Evolutionary conservation across 495 filamentous ascomycete genomes (phyloP).

Genomic region (Cladorrhinum samala): DNA sequence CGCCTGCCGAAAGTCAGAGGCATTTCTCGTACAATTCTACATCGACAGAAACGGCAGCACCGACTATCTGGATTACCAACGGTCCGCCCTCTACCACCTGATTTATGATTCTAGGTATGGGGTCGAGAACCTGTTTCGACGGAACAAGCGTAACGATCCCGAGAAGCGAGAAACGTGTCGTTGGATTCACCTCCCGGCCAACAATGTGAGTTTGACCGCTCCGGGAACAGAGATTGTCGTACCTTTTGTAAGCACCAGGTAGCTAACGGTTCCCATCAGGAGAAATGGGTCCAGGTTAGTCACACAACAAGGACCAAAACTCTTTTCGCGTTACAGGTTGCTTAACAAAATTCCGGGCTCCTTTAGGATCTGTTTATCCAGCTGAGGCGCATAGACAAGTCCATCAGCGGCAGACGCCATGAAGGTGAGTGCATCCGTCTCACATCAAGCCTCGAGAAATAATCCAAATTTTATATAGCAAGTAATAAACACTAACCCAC

Average conservation of each 20-base stretch:
- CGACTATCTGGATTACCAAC: background rate
- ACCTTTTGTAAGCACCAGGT: too few species aligned
- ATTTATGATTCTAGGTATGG: background rate
- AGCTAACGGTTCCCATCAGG: background rate
- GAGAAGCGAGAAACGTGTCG: conserved; percentile 3
- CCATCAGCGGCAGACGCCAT: background rate
- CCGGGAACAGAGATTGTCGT: too few species aligned
- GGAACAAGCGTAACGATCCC: background rate
- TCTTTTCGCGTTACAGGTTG: background rate
- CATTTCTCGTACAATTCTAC: conserved; percentile 1
- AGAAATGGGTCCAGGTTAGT: conserved; percentile 1
- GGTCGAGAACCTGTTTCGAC: background rate
- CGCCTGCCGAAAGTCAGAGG: background rate
- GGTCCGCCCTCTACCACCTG: background rate
- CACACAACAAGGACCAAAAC: background rate
- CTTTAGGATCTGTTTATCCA: conserved; percentile 1
- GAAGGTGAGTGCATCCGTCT: too few species aligned
- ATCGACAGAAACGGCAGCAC: background rate
- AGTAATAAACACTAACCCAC: background rate
- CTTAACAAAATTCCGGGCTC: background rate
- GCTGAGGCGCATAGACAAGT: conserved; percentile 3
- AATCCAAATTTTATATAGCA: background rate
- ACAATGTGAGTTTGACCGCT: conserved; percentile 8
- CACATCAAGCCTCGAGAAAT: too few species aligned
- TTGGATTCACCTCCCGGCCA: conserved; percentile 6